Percentiles rank a stretch among this genome's conserved stretches.
phyloP scores from a whole-genome alignment of 306 rosid genomes.

The Acacia crassicarpa region DNA sequence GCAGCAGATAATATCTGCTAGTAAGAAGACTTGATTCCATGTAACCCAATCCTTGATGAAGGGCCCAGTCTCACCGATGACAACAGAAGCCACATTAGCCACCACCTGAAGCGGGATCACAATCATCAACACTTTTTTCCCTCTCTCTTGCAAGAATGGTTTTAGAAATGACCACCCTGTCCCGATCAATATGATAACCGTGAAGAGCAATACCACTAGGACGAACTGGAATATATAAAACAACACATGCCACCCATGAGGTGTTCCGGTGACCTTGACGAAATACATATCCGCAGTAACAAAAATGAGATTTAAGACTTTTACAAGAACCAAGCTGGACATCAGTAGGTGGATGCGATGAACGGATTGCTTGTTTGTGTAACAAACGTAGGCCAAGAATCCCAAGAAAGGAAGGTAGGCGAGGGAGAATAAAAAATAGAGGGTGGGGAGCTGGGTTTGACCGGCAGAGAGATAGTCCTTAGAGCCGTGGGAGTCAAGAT shows the following conservation, averaged over 20 bases:
- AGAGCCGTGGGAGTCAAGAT: slow-evolving; percentile 55
- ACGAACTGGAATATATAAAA: slow-evolving; percentile 88
- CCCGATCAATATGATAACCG: slow-evolving; percentile 82
- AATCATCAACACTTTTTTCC: slow-evolving; percentile 92
- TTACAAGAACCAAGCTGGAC: slow-evolving; percentile 64
- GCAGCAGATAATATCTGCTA: slow-evolving; percentile 88
- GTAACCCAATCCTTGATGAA: slow-evolving; percentile 94
- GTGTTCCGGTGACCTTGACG: slow-evolving; percentile 77
- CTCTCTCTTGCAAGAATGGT: slow-evolving; percentile 86
- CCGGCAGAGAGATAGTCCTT: slow-evolving; percentile 86
- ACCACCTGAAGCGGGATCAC: slow-evolving; percentile 92
- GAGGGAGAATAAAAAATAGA: slow-evolving; percentile 59
- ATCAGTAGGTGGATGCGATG: slow-evolving; percentile 86
- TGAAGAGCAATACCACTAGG: slow-evolving; percentile 74
- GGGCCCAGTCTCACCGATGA: slow-evolving; percentile 91
- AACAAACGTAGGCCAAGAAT: slow-evolving; percentile 57
- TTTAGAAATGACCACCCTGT: slow-evolving; percentile 92
- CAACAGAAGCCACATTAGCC: slow-evolving; percentile 83
- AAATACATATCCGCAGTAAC: slow-evolving; percentile 90
- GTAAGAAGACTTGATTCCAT: slow-evolving; percentile 89
- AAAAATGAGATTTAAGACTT: slow-evolving; percentile 73
- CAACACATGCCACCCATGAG: slow-evolving; percentile 94
- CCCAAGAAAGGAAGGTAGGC: slow-evolving; percentile 55
- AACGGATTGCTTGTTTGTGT: slow-evolving; percentile 49
- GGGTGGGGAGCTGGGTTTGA: slow-evolving; percentile 71